Conservation (phyloP, 2,329 filamentous ascomycete species). For the Blastomyces silverae region DNA sequence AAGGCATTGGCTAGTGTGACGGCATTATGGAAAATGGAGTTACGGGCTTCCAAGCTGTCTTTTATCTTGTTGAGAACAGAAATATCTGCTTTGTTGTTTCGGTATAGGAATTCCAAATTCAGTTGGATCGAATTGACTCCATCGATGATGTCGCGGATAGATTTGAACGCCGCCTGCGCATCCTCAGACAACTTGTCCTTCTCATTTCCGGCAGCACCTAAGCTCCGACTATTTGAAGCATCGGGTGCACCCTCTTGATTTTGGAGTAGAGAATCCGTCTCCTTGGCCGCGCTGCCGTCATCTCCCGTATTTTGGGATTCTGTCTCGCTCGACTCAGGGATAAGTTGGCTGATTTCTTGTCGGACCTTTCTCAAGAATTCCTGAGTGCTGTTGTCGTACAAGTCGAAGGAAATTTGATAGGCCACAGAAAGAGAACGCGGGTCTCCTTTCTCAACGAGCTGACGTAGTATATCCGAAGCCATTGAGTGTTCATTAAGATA, state of each 20-base stretch:
- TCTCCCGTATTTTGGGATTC: conserved; percentile 41
- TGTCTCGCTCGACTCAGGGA: conserved; percentile 40
- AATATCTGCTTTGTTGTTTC: conserved; percentile 88
- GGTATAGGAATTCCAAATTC: conserved; percentile 92
- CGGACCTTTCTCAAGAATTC: conserved; percentile 91
- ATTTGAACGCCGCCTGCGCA: conserved; percentile 49
- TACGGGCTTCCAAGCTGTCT: conserved; percentile 88
- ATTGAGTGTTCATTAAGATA: conserved; percentile 89
- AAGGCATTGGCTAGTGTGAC: conserved; percentile 98
- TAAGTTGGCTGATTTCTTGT: conserved; percentile 60
- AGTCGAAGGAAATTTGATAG: conserved; percentile 95
- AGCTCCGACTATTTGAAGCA: conserved; percentile 46
- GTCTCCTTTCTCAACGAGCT: conserved; percentile 73
- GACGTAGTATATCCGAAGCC: conserved; percentile 76
- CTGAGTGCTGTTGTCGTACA: conserved; percentile 97
- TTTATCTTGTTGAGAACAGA: conserved; percentile 93
- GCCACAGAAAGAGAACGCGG: conserved; percentile 73
- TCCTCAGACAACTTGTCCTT: conserved; percentile 40
- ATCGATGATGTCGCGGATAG: conserved; percentile 60
- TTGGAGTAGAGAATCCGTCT: conserved; percentile 42
- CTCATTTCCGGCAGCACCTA: conserved; percentile 32
- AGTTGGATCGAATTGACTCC: conserved; percentile 91
- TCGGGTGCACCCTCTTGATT: conserved; percentile 40
- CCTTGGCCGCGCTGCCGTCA: conserved; percentile 53
- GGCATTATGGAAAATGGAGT: conserved; percentile 96